Conservation (phyloP, 2,329 filamentous ascomycete genomes). For the Monilinia fructicola region DNA sequence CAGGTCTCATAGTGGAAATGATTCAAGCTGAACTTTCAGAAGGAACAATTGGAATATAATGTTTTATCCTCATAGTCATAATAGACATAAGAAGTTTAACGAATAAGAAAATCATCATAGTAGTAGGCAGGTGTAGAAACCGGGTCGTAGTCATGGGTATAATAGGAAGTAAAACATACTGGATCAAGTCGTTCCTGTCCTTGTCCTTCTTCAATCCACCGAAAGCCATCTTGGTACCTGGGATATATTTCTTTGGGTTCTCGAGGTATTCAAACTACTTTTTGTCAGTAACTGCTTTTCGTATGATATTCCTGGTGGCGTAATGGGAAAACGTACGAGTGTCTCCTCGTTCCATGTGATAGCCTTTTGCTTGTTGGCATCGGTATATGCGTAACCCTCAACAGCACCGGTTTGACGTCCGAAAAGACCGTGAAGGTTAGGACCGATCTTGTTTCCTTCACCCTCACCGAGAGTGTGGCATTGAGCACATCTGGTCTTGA, state of each 20-base stretch:
- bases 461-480: conserved; percentile 93
- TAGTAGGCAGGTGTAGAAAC: conserved; percentile 19
- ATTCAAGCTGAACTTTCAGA: conserved; percentile 58
- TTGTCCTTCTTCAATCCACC: conserved; percentile 99
- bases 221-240: conserved; percentile 99
- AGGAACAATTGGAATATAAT: conserved; percentile 92
- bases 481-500: conserved; percentile 98
- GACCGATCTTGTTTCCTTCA: conserved; percentile 97
- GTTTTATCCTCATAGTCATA: conserved; percentile 52
- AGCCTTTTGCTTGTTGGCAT: conserved; percentile 98
- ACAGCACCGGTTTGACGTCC: conserved; percentile 92
- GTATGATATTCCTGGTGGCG: not conserved
- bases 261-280: conserved; percentile 91
- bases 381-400: conserved; percentile 94
- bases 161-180: conserved; percentile 58
- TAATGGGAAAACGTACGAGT: conserved; percentile 59
- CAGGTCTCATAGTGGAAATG: not conserved
- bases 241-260: conserved; percentile 99
- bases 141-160: not conserved
- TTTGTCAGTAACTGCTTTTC: not conserved
- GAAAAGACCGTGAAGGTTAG: conserved; percentile 95
- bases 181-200: conserved; percentile 98
- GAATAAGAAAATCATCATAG: conserved; percentile 48
- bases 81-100: conserved; percentile 41
- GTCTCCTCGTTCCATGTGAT: conserved; percentile 83